These are phyloP conservation scores for Neonectria ditissima DNA, from an alignment of 2,329 filamentous ascomycete genomes.

Conservation along the genomic window DNA sequence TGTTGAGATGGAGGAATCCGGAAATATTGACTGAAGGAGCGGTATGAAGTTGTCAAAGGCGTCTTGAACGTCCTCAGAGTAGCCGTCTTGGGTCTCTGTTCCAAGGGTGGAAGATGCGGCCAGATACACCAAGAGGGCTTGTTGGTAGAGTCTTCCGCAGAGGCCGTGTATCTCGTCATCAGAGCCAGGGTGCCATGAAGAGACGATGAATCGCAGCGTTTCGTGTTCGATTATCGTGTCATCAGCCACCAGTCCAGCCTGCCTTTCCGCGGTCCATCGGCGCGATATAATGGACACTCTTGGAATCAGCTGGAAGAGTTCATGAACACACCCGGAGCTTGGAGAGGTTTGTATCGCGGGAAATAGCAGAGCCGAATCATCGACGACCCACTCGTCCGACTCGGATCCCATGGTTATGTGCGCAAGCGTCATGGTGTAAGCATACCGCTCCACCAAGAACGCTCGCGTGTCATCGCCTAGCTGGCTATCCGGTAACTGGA, in stretches of 20 bases:
- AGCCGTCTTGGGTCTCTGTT: neutral
- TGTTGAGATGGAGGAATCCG: slow-evolving; percentile 13
- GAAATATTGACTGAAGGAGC: slow-evolving; percentile 9
- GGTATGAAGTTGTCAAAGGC: slow-evolving; percentile 10
- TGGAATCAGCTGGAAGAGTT: slow-evolving; percentile 11
- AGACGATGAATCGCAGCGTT: neutral
- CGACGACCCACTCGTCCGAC: slow-evolving; percentile 12
- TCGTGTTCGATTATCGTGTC: neutral
- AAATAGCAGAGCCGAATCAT: neutral
- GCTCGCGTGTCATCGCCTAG: neutral
- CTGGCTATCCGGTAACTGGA: slow-evolving; percentile 6
- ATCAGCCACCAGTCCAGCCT: neutral
- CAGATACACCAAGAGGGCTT: slow-evolving; percentile 12
- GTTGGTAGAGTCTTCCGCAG: slow-evolving; percentile 10
- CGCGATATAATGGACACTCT: slow-evolving; percentile 5
- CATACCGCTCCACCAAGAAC: slow-evolving; percentile 7
- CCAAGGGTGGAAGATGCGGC: neutral
- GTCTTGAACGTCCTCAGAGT: neutral
- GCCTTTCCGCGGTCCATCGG: neutral
- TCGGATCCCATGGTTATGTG: slow-evolving; percentile 14
- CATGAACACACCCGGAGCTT: slow-evolving; percentile 6
- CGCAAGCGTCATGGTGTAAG: slow-evolving; percentile 14
- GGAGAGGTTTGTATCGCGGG: neutral
- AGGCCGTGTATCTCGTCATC: neutral
- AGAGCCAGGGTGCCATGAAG: neutral